Evolutionary conservation across 805 yeast species (phyloP).

Genomic region (Cephaloascus fragrans): DNA sequence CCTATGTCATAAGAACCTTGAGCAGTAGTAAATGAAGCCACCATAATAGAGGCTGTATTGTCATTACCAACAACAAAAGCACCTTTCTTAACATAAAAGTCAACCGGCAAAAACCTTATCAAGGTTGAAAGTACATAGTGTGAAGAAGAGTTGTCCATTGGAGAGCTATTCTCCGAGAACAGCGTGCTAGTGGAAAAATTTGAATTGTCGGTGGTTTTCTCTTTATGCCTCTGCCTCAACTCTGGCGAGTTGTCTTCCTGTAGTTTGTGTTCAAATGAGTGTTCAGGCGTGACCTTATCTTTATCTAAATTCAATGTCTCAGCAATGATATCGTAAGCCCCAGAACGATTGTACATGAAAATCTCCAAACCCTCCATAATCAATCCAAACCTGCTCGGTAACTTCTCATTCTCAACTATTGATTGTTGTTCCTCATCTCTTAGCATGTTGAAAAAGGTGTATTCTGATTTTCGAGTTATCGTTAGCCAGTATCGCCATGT

Average conservation of each 20-base stretch:
- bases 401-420: constrained; percentile 27
- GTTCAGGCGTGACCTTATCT: background rate
- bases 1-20: constrained; percentile 50
- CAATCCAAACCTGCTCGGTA: constrained; percentile 48
- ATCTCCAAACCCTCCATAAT: constrained; percentile 72
- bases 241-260: constrained; percentile 1
- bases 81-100: constrained; percentile 49
- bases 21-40: constrained; percentile 47
- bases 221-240: background rate
- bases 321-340: constrained; percentile 62
- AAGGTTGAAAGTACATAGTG: background rate
- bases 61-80: constrained; percentile 75
- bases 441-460: constrained; percentile 12
- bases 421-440: constrained; percentile 6
- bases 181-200: background rate
- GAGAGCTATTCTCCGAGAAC: background rate
- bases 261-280: background rate
- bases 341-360: constrained; percentile 71
- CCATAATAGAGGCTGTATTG: constrained; percentile 63
- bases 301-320: constrained; percentile 23
- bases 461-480: constrained; percentile 27
- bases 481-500: constrained; percentile 91
- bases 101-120: constrained; percentile 48
- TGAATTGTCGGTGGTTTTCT: background rate
- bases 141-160: background rate